These are phyloP conservation scores for Pichia deserticola DNA, from an alignment of 805 yeast genomes.

Conservation along the genomic window DNA sequence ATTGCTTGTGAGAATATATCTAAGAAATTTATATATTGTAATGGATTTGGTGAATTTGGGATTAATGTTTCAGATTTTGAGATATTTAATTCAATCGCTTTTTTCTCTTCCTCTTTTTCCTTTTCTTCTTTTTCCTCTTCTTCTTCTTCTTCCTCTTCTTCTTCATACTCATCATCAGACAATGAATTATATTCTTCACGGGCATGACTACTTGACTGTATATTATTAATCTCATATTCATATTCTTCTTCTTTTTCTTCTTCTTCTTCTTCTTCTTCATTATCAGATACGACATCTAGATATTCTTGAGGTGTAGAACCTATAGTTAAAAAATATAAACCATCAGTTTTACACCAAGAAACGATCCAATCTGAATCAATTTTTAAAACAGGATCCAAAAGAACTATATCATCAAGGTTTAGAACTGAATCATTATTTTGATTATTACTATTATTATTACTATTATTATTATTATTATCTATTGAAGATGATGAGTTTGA, in stretches of 20 bases:
- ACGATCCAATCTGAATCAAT: slow-evolving; percentile 25
- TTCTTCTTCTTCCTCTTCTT: slow-evolving; percentile 1
- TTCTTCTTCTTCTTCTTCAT: slow-evolving; percentile 22
- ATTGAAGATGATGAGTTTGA: too few relatives aligned
- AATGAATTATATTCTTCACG: not conserved
- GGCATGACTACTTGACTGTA: not conserved
- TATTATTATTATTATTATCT: too few relatives aligned
- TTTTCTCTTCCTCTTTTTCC: slow-evolving; percentile 1
- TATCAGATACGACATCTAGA: slow-evolving; percentile 26
- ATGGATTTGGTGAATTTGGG: slow-evolving; percentile 31
- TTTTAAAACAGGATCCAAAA: slow-evolving; percentile 21
- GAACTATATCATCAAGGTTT: slow-evolving; percentile 6
- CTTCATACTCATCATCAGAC: slow-evolving; percentile 1
- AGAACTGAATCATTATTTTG: too few relatives aligned
- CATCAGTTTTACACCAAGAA: slow-evolving; percentile 24
- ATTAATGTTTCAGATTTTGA: too few relatives aligned
- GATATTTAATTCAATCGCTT: not conserved
- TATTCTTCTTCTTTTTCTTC: slow-evolving; percentile 17
- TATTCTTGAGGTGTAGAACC: slow-evolving; percentile 12
- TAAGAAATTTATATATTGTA: slow-evolving; percentile 36
- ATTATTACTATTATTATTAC: too few relatives aligned
- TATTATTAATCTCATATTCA: not conserved
- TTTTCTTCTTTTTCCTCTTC: slow-evolving; percentile 1
- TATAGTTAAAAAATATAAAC: slow-evolving; percentile 13
- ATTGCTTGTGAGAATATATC: slow-evolving; percentile 33